Evolutionary conservation across 2,329 filamentous ascomycete genomes (phyloP), one percentile per base, ranked within the genome.

Genomic region (Trichoderma brevicompactum): DNA sequence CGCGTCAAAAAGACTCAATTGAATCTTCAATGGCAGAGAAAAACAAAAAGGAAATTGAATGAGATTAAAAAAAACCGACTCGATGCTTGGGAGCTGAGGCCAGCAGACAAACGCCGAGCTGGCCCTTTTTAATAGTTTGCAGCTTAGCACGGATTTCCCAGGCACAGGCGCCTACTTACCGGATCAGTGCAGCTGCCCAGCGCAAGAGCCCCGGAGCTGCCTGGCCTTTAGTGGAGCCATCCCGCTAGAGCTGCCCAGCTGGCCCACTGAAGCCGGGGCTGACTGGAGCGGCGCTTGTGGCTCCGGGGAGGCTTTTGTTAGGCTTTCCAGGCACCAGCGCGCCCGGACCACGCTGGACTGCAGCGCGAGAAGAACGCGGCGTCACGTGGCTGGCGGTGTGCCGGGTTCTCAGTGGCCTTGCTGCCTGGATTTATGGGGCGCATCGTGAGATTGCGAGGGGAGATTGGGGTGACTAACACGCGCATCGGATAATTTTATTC

Each of bases 281-380:
- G 50, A 13, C 36, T 53, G 50, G 50, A 34, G 48, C 48, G 23
- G 34, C 56, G 36, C 8, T 46, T 17, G 38, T 34, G n/a, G 48
- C 38, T 38, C 49, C n/a, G 23, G 48, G 28, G 19, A 46, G 32
- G 23, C n/a, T 64, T 53, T 19, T 32, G 40, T 17, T 7, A 17
- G 46, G 34, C 13, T 34, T 41, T 58, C 63, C 65, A 67, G 65
- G 73, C 73, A 74, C 66, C 72, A 73, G 67, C 67, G 64, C 67
- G 64, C 67, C 63, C 46, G 10, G 64, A 58, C 69, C 65, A 65
- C 67, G 67, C 66, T 68, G 52, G 53, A 32, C 17, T 48, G 46
- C 34, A 3, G 49, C 55, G 68, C 73, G 72, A 73, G 48, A 59
- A 32, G 61, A 19, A 48, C 72, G 68, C 74, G 72, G 63, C 36